Evolutionary conservation across 2,329 filamentous ascomycete species (phyloP), one percentile per base, ranked within the genome.

Genomic region (Talaromyces sp.): DNA sequence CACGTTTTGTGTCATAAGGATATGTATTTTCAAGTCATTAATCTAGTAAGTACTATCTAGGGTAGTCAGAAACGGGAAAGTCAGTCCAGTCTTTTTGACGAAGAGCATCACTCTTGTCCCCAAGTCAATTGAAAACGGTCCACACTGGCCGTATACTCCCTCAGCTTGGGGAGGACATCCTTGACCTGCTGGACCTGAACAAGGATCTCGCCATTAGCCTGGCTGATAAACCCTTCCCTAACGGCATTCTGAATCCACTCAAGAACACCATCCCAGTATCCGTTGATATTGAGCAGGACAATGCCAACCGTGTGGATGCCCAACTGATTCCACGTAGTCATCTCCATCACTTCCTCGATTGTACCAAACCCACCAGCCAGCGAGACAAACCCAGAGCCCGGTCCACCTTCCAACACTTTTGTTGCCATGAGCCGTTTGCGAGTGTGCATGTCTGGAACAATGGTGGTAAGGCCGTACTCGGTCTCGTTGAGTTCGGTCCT

Each of bases 391-490:
- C 94, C 94, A 61, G 87, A 89, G 0, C 94, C 94, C 0, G 88
- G 87, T 0, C 90, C 93, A 30, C 92, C 92, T 23, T 86, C 84
- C 28, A 96, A 84, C 16, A 98, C 92, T 75, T 94, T 90, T 69
- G 87, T 82, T 6, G 93, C 94, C 95, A 99, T 98, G 79, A 95
- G 83, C 68, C 90, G 87, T 82, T 99, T 99, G 66, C 95, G 87
- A 50, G 91, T 93, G 78, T 99, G 95, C 95, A 99, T 99, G 74
- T 97, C 92, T 68, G 87, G 84, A 31, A 98, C 95, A 8, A 97
- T 87, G 0, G 92, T 97, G 12, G 92, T 97, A 51, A 83, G 81
- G 9, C 95, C 95, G 73, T 91, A 99, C 59, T 80, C 76, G 0
- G 73, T 72, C 62, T 79, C 72, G 50, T 70, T 69, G 4, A 77